These are phyloP conservation scores for Diaporthe amygdali DNA, from an alignment of 2,329 filamentous ascomycete species.

Conservation along the genomic window DNA sequence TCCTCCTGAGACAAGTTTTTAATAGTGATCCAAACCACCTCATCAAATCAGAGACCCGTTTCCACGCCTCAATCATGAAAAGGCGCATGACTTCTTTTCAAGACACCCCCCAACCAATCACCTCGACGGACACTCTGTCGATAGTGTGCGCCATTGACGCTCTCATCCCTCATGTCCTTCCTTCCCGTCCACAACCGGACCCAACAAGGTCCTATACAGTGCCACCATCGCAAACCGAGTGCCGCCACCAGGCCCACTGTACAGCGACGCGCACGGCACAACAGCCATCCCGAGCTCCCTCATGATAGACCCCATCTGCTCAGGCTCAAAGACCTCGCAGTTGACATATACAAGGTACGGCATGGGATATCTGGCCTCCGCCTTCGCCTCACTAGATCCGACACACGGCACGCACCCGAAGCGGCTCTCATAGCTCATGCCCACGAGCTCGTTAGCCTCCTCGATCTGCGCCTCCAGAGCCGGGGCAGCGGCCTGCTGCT, in stretches of 20 bases:
- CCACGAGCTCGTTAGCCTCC: background rate
- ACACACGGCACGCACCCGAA: background rate
- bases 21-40: background rate
- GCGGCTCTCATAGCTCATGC: background rate
- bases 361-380: background rate
- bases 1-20: background rate
- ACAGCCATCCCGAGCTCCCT: background rate
- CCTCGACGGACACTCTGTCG: background rate
- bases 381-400: background rate
- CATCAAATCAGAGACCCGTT: background rate
- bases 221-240: conserved; percentile 16
- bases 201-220: conserved; percentile 18
- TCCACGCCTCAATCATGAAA: background rate
- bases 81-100: too few relatives aligned
- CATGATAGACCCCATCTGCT: conserved; percentile 7
- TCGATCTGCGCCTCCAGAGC: background rate
- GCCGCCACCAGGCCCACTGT: background rate
- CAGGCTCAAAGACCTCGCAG: background rate
- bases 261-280: conserved; percentile 23
- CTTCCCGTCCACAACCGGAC: background rate
- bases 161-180: background rate
- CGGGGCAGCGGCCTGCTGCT: background rate
- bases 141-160: background rate
- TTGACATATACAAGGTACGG: conserved; percentile 36
- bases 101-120: background rate